Percentiles rank a stretch among this genome's conserved stretches.
These are phyloP conservation scores for Ustanciosporium gigantosporum DNA, from an alignment of 1,284 basidiomycete species.

Conservation along the genomic window DNA sequence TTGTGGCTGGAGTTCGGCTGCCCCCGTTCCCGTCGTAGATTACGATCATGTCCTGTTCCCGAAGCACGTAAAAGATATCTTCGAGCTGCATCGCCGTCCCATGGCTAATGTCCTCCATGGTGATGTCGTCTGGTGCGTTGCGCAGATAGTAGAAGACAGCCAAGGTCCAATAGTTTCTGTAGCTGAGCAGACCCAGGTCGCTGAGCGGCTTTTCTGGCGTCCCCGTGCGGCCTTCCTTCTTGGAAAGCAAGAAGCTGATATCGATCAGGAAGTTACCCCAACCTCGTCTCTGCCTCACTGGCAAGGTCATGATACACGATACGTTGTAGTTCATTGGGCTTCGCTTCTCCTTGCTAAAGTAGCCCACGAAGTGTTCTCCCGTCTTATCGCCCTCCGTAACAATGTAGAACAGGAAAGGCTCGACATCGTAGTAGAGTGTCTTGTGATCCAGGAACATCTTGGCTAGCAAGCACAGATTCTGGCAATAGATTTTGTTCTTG, in stretches of 20 bases:
- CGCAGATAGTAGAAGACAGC: slow-evolving; percentile 70
- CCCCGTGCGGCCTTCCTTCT: slow-evolving; percentile 93
- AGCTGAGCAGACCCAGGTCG: slow-evolving; percentile 89
- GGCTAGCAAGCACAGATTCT: slow-evolving; percentile 96
- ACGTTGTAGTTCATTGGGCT: slow-evolving; percentile 90
- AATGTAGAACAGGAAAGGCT: slow-evolving; percentile 98
- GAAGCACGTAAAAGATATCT: slow-evolving; percentile 80
- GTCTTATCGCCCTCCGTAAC: slow-evolving; percentile 87
- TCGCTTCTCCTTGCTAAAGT: slow-evolving; percentile 98
- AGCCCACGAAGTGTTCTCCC: slow-evolving; percentile 93
- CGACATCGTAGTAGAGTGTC: slow-evolving; percentile 98
- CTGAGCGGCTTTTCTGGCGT: slow-evolving; percentile 96
- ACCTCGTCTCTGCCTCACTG: slow-evolving; percentile 88
- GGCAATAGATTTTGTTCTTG: slow-evolving; percentile 99
- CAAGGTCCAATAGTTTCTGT: slow-evolving; percentile 93
- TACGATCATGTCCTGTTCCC: slow-evolving; percentile 76
- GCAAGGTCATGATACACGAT: slow-evolving; percentile 99
- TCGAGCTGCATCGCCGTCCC: slow-evolving; percentile 89
- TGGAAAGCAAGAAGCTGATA: slow-evolving; percentile 79
- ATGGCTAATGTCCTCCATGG: slow-evolving; percentile 74
- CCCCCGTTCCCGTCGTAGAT: slow-evolving; percentile 56
- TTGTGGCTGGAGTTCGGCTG: slow-evolving; percentile 38
- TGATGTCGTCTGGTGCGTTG: slow-evolving; percentile 20
- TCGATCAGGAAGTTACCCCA: slow-evolving; percentile 92
- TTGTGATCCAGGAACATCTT: slow-evolving; percentile 99